Conservation (phyloP, 2,329 filamentous ascomycete genomes). For the Scytalidium sp. region DNA sequence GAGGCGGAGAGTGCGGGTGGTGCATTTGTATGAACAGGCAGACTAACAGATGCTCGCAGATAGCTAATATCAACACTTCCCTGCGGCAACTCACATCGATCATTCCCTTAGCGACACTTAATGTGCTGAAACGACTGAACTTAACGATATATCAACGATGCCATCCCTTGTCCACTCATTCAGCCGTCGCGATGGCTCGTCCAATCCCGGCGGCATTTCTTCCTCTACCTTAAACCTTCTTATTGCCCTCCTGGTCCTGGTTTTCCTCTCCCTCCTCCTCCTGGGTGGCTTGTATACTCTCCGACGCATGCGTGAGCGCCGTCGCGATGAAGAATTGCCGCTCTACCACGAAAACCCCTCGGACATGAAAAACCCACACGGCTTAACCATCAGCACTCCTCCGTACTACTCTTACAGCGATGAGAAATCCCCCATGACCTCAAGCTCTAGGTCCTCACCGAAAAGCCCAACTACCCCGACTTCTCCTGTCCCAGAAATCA, state of each 20-base stretch:
- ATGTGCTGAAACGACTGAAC: not conserved
- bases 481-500: constrained; percentile 77
- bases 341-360: constrained; percentile 53
- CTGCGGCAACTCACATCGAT: not conserved
- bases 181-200: not conserved
- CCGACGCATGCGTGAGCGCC: constrained; percentile 60
- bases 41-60: not conserved
- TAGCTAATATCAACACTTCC: not conserved
- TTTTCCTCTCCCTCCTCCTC: constrained; percentile 69
- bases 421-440: constrained; percentile 75
- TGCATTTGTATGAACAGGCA: not conserved
- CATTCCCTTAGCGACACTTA: not conserved
- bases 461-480: constrained; percentile 65
- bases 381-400: constrained; percentile 52
- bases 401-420: constrained; percentile 63
- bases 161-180: not conserved
- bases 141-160: not conserved
- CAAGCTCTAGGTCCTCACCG: constrained; percentile 72
- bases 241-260: constrained; percentile 73
- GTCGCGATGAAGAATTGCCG: constrained; percentile 55
- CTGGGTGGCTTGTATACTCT: constrained; percentile 63
- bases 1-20: too few species aligned
- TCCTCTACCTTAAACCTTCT: constrained; percentile 70
- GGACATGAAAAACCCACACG: constrained; percentile 37
- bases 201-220: constrained; percentile 14